These are phyloP conservation scores for Odonthalia washingtoniensis DNA, from an alignment of 31 red algal genomes.

Conservation along the genomic window DNA sequence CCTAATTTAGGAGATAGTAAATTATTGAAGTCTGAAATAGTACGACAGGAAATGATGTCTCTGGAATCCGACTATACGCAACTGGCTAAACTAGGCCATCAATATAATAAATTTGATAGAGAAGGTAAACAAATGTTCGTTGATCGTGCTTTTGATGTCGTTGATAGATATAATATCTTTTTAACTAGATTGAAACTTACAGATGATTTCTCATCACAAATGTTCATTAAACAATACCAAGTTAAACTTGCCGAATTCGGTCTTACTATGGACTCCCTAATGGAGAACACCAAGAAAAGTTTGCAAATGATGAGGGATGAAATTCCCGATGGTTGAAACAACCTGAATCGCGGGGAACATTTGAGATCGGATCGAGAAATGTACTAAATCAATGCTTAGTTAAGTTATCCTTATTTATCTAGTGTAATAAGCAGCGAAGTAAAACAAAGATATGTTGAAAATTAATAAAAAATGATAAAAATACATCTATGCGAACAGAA, in stretches of 20 bases:
- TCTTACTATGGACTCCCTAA: slow-evolving; percentile 73
- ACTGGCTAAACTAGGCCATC: slow-evolving; percentile 58
- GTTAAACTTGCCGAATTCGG: slow-evolving; percentile 63
- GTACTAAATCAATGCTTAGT: too few relatives aligned
- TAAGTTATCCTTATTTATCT: too few relatives aligned
- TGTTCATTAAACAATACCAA: slow-evolving; percentile 78
- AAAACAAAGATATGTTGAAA: too few relatives aligned
- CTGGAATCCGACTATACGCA: slow-evolving; percentile 64
- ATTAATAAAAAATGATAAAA: too few relatives aligned
- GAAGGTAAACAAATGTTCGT: slow-evolving; percentile 70
- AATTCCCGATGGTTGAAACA: slow-evolving; percentile 23
- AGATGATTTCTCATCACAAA: slow-evolving; percentile 70
- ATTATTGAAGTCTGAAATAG: slow-evolving; percentile 75
- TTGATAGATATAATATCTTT: slow-evolving; percentile 72
- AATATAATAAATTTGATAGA: slow-evolving; percentile 70
- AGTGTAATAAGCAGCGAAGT: too few relatives aligned
- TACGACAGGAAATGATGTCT: slow-evolving; percentile 69
- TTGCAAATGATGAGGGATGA: slow-evolving; percentile 69
- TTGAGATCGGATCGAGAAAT: too few relatives aligned
- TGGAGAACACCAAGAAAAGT: slow-evolving; percentile 69
- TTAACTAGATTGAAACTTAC: slow-evolving; percentile 67
- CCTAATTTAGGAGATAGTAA: slow-evolving; percentile 55
- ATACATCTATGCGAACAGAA: too few relatives aligned
- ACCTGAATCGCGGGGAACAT: too few relatives aligned
- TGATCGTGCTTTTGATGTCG: slow-evolving; percentile 60